These are phyloP conservation scores for Candida glucosophila DNA, from an alignment of 1,139 yeast genomes.

Conservation along the genomic window DNA sequence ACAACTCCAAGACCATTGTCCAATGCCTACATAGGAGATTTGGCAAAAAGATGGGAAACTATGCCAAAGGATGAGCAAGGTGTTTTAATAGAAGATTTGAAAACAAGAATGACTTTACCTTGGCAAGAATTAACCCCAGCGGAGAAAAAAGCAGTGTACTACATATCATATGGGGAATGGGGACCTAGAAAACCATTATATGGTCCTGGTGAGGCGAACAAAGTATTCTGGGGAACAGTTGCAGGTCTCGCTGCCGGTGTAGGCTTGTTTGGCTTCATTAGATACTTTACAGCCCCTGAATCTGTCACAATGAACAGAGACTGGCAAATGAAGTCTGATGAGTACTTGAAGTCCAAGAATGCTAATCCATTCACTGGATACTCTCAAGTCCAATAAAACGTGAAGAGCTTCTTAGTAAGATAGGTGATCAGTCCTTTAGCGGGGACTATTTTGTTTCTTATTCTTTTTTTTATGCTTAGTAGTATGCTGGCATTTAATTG, in stretches of 20 bases:
- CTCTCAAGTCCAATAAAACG: constrained; percentile 85
- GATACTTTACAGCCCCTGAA: constrained; percentile 52
- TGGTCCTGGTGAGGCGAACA: constrained; percentile 73
- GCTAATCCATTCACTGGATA: constrained; percentile 95
- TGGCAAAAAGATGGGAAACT: constrained; percentile 86
- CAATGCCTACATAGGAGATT: constrained; percentile 78
- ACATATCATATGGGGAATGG: constrained; percentile 97
- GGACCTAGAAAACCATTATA: constrained; percentile 98
- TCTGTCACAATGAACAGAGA: constrained; percentile 86
- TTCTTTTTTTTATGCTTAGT: too few species aligned
- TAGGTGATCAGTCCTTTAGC: too few species aligned
- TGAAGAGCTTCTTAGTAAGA: too few species aligned
- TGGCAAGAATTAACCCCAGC: constrained; percentile 82
- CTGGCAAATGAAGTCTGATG: constrained; percentile 97
- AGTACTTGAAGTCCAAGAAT: constrained; percentile 89
- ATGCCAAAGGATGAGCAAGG: constrained; percentile 86
- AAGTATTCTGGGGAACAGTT: constrained; percentile 69
- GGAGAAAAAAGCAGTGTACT: constrained; percentile 96
- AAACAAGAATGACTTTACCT: constrained; percentile 89
- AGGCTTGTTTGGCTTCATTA: constrained; percentile 52
- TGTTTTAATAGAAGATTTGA: constrained; percentile 72
- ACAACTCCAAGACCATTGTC: constrained; percentile 54
- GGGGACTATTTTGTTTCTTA: too few species aligned
- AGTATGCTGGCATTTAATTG: too few species aligned
- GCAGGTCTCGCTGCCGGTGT: constrained; percentile 61